These are phyloP conservation scores for Stagonosporopsis vannaccii DNA, from an alignment of 2,329 filamentous ascomycete genomes.

Conservation along the genomic window DNA sequence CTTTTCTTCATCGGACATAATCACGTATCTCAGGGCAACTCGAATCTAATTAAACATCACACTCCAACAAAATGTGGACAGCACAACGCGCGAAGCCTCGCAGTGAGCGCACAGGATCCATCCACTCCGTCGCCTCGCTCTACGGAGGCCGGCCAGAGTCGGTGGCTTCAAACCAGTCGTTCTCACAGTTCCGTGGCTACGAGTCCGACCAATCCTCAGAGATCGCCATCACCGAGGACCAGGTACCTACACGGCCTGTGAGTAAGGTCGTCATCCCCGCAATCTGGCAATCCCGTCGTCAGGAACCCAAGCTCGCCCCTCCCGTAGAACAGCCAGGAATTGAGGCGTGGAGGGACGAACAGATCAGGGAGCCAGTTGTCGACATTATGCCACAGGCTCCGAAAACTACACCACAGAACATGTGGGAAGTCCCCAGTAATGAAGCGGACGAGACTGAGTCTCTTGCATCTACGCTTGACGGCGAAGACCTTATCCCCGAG, in stretches of 20 bases:
- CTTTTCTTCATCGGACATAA: background rate
- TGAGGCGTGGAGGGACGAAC: slow-evolving; percentile 26
- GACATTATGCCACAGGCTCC: slow-evolving; percentile 25
- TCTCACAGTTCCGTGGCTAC: slow-evolving; percentile 34
- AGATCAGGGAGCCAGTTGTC: slow-evolving; percentile 13
- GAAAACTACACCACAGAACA: slow-evolving; percentile 19
- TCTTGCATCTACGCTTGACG: slow-evolving; percentile 41
- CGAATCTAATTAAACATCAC: background rate
- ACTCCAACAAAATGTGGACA: slow-evolving; percentile 40
- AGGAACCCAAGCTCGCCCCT: slow-evolving; percentile 11
- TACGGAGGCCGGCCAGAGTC: slow-evolving; percentile 35
- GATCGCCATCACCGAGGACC: slow-evolving; percentile 37
- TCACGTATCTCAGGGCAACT: background rate
- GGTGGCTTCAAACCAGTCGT: slow-evolving; percentile 34
- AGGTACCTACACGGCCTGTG: slow-evolving; percentile 20
- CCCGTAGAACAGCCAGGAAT: slow-evolving; percentile 1
- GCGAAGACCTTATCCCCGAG: slow-evolving; percentile 36
- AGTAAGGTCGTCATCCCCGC: slow-evolving; percentile 32
- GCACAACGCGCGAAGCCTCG: slow-evolving; percentile 36
- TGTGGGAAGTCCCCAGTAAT: background rate
- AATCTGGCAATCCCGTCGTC: slow-evolving; percentile 37
- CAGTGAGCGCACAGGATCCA: slow-evolving; percentile 38
- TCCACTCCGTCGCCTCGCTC: slow-evolving; percentile 42
- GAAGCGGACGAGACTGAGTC: slow-evolving; percentile 40
- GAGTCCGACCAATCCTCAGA: slow-evolving; percentile 46